Conservation (phyloP, 2,329 filamentous ascomycete genomes). For the Colletotrichum noveboracense region DNA sequence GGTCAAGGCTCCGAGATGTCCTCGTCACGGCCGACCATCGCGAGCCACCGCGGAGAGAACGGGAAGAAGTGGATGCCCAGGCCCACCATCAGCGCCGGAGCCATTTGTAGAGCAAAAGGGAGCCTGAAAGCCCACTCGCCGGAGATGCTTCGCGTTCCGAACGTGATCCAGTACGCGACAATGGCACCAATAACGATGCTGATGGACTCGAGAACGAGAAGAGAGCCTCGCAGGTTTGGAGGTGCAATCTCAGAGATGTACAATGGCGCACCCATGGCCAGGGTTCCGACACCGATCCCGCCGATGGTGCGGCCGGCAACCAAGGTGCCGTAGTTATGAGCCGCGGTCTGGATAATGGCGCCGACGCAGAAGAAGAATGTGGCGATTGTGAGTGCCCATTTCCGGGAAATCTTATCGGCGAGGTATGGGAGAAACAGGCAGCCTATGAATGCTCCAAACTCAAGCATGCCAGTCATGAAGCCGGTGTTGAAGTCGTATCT, state of each 20-base stretch:
- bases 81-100: constrained; percentile 42
- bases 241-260: constrained; percentile 39
- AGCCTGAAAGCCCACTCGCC: constrained; percentile 49
- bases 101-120: constrained; percentile 51
- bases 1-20: constrained; percentile 40
- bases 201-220: constrained; percentile 55
- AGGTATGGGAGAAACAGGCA: constrained; percentile 38
- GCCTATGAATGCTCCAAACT: constrained; percentile 43
- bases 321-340: constrained; percentile 28
- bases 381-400: constrained; percentile 43
- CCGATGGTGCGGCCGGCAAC: constrained; percentile 33
- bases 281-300: constrained; percentile 33
- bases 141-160: constrained; percentile 49
- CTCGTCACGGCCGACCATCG: constrained; percentile 39
- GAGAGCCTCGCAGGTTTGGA: constrained; percentile 40
- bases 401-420: constrained; percentile 46
- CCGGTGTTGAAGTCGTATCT: constrained; percentile 35
- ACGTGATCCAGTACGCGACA: constrained; percentile 59
- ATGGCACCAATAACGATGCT: constrained; percentile 57
- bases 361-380: constrained; percentile 46
- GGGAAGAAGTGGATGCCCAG: constrained; percentile 49
- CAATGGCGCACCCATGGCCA: constrained; percentile 33
- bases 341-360: constrained; percentile 40
- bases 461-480: constrained; percentile 48
- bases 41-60: constrained; percentile 50